phyloP scores from a whole-genome alignment of 148 eudicot genomes.

The Simmondsia chinensis region DNA sequence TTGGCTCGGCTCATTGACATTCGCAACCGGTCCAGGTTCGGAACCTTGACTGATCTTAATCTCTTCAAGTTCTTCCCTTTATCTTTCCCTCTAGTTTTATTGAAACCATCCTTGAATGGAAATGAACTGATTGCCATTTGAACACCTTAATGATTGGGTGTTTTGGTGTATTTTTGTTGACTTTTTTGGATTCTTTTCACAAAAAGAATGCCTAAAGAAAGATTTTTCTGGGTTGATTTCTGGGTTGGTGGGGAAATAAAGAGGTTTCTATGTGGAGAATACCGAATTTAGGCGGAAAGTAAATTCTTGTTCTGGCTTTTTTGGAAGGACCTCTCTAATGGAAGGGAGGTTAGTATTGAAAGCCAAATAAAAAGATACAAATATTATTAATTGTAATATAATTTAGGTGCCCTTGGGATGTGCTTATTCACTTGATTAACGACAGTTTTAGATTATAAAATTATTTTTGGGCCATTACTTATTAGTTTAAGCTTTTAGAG shows the following conservation, averaged over 20 bases:
- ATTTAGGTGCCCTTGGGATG: too few relatives aligned
- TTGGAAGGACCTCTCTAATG: too few relatives aligned
- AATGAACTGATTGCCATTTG: constrained; percentile 16
- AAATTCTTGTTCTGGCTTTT: too few relatives aligned
- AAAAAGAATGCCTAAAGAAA: constrained; percentile 1
- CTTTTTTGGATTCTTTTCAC: constrained; percentile 1
- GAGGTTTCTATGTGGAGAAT: background rate
- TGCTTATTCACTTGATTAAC: too few relatives aligned
- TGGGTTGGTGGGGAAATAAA: constrained; percentile 3
- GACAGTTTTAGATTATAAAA: too few relatives aligned
- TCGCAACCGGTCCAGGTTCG: constrained; percentile 34
- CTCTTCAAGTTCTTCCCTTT: constrained; percentile 40
- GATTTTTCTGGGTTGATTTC: constrained; percentile 5
- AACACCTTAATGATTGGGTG: constrained; percentile 2
- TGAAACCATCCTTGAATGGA: constrained; percentile 7
- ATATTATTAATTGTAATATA: too few relatives aligned
- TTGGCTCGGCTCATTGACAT: constrained; percentile 26
- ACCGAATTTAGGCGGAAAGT: too few relatives aligned
- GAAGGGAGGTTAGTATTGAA: constrained; percentile 10
- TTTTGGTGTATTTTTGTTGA: background rate
- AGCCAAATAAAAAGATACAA: background rate
- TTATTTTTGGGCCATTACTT: too few relatives aligned
- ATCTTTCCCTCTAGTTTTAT: constrained; percentile 21
- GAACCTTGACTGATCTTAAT: constrained; percentile 46
- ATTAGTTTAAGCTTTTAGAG: too few relatives aligned